Evolutionary conservation across 2,329 filamentous ascomycete species (phyloP).

Genomic region (Pseudogymnoascus sp.): DNA sequence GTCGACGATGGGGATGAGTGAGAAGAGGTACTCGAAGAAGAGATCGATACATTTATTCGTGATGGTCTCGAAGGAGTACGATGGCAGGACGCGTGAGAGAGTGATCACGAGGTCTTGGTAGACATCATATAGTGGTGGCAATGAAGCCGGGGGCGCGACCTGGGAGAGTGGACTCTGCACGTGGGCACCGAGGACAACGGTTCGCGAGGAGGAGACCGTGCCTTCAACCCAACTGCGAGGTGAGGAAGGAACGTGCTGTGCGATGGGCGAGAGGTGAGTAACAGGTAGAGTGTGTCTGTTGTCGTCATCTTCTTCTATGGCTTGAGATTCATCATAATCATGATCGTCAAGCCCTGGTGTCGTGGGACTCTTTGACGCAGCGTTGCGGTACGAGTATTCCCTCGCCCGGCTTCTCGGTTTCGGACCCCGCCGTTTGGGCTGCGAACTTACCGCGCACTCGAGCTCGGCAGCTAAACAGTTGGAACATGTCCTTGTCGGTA

Average conservation of each 20-base stretch:
- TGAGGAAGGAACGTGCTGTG: background rate
- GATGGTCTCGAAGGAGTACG: conserved; percentile 12
- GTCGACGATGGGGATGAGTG: conserved; percentile 36
- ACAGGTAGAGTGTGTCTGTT: background rate
- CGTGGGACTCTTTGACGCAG: background rate
- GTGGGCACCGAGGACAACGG: background rate
- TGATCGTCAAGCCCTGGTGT: background rate
- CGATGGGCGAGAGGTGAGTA: background rate
- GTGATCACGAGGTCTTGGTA: conserved; percentile 16
- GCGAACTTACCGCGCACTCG: background rate
- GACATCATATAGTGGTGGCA: conserved; percentile 16
- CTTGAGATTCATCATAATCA: background rate
- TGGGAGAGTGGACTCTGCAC: conserved; percentile 1
- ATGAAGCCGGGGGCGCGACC: background rate
- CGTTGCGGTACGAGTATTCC: background rate
- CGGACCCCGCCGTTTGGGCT: background rate
- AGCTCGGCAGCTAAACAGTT: background rate
- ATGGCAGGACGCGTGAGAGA: conserved; percentile 7
- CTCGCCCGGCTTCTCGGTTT: background rate
- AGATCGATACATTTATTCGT: conserved; percentile 31
- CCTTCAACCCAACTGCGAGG: background rate
- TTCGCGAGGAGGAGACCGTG: background rate
- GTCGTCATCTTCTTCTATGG: background rate
- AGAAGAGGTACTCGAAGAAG: conserved; percentile 38
- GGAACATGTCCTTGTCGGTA: background rate